Base-by-base conservation (phyloP, 345 rosid species). In the Isatis tinctoria region DNA sequence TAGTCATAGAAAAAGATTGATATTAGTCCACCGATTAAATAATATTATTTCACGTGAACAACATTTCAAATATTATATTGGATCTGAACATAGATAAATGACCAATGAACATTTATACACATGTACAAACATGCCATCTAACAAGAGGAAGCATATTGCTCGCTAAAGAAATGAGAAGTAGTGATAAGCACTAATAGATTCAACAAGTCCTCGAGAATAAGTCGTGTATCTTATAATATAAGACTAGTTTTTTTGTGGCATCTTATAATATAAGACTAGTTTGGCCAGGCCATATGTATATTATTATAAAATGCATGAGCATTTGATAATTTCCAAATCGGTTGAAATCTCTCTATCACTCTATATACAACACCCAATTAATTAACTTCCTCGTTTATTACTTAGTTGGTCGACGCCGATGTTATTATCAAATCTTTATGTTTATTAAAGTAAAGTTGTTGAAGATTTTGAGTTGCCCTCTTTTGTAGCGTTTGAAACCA, bases 71-170 rank as follows among this genome's bases (percentile, higher is more conserved):
- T 66, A 45, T 24, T 14, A 36, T n/a, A 27, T 2, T 47, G 41
- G n/a, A 66, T 5, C 8, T 67, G 35, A 32, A 57, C 27, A 74
- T 27, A 43, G 22, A 47, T 37, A 36, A 48, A n/a, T 54, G 27
- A 65, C 48, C 44, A 43, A n/a, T 56, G 40, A 44, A 3, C 9
- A 26, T 10, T 41, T 33, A 56, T 16, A 44, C 36, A 63, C 44
- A 72, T 62, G 61, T 39, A 51, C 32, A 65, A 20, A 48, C 67
- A 74, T 67, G 78, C 61, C 78, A 74, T 68, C 68, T 49, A 59
- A 37, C 58, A 28, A 8, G 12, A 32, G 9, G n/a, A 32, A 56
- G 33, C 32, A 64, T 43, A 44, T 40, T 43, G 22, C 62, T 51
- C 57, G 62, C 32, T 51, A 51, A 51, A 51, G 40, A 67, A 67